Percentiles rank a stretch among this genome's conserved stretches.
phyloP scores from a whole-genome alignment of 352 stramenopile genomes.

The Saprolegnia parasitica region DNA sequence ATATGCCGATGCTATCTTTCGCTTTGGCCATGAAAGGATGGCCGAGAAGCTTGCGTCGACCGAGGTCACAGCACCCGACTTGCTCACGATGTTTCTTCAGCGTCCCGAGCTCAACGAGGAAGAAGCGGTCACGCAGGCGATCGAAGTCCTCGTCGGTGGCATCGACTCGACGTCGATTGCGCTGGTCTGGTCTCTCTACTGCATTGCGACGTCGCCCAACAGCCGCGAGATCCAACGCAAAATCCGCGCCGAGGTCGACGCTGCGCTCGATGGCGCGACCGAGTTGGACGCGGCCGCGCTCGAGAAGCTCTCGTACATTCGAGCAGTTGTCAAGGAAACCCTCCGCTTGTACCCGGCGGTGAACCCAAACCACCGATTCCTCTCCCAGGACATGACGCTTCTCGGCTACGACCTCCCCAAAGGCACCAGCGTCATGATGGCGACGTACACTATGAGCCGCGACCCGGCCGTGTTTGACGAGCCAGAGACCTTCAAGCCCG shows the following conservation, averaged over 20 bases:
- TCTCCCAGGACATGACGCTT: background rate
- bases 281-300: background rate
- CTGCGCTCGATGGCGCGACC: background rate
- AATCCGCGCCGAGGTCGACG: background rate
- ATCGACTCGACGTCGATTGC: background rate
- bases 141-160: background rate
- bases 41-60: background rate
- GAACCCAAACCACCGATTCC: background rate
- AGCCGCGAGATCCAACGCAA: background rate
- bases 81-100: slow-evolving; percentile 3
- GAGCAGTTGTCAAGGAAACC: slow-evolving; percentile 10
- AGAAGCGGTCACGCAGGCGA: background rate
- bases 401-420: slow-evolving; percentile 6
- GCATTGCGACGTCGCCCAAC: background rate
- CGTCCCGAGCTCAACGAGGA: background rate
- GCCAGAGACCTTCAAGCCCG: background rate
- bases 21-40: background rate
- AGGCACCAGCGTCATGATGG: slow-evolving; percentile 2
- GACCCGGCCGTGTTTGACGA: slow-evolving; percentile 2
- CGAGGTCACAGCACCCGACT: background rate
- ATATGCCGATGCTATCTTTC: background rate
- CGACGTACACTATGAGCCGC: slow-evolving; percentile 3
- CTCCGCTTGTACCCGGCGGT: background rate
- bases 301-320: background rate
- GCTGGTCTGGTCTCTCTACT: background rate